Conservation (phyloP, 805 yeast species). For the Vanderwaltozyma tropicalis region DNA sequence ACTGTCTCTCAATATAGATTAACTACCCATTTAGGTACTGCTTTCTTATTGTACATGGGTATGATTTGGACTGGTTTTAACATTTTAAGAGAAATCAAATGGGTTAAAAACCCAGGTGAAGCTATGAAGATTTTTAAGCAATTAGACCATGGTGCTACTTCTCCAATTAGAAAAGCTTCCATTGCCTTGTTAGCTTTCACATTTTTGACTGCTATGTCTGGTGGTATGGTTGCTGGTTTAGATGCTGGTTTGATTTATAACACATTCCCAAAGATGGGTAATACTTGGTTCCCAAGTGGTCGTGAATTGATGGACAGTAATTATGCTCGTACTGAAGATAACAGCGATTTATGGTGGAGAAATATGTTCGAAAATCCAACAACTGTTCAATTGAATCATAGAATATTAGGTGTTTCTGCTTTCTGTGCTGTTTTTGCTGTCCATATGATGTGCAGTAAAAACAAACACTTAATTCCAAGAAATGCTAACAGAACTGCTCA, state of each 20-base stretch:
- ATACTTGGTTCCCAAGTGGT: conserved; percentile 60
- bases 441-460: conserved; percentile 56
- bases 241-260: conserved; percentile 97
- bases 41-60: conserved; percentile 76
- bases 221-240: conserved; percentile 95
- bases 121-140: conserved; percentile 46
- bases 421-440: conserved; percentile 58
- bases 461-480: conserved; percentile 48
- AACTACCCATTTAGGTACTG: conserved; percentile 90
- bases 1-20: conserved; percentile 92
- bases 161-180: conserved; percentile 46
- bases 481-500: conserved; percentile 48
- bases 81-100: conserved; percentile 61
- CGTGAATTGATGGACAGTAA: conserved; percentile 68
- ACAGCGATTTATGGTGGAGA: conserved; percentile 79
- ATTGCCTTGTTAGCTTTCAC: conserved; percentile 54
- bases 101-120: conserved; percentile 52
- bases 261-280: conserved; percentile 96
- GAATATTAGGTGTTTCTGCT: conserved; percentile 74
- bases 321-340: conserved; percentile 56
- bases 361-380: conserved; percentile 91
- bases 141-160: conserved; percentile 51
- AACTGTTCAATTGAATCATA: conserved; percentile 86
- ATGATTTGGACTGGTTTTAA: conserved; percentile 87
- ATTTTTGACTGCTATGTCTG: conserved; percentile 89